Percentiles rank a stretch among this genome's conserved stretches.
These are phyloP conservation scores for Fraxinus sp. DNA, from an alignment of 305 asterid genomes.

Conservation along the genomic window DNA sequence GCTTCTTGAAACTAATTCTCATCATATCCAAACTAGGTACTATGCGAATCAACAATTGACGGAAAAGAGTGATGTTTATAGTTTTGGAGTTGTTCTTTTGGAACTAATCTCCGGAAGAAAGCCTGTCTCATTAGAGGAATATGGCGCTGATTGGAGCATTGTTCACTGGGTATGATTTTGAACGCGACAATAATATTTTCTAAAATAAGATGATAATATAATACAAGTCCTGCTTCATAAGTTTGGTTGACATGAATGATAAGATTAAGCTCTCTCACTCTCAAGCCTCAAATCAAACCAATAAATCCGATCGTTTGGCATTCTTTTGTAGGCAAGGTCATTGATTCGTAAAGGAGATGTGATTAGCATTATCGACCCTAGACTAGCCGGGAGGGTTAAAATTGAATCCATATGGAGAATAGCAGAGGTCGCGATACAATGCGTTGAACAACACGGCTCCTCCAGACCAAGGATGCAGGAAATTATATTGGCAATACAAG, in stretches of 20 bases:
- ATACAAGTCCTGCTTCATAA: not conserved
- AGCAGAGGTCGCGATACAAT: slow-evolving; percentile 90
- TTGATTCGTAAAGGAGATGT: slow-evolving; percentile 90
- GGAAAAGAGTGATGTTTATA: slow-evolving; percentile 89
- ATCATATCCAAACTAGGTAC: slow-evolving; percentile 48
- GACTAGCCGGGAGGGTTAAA: slow-evolving; percentile 57
- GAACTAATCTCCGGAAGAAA: slow-evolving; percentile 91
- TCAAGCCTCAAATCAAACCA: not conserved
- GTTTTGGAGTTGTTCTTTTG: slow-evolving; percentile 89
- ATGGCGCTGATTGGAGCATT: slow-evolving; percentile 95
- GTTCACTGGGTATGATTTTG: slow-evolving; percentile 79
- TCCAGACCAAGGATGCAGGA: slow-evolving; percentile 96
- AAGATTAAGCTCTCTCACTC: not conserved
- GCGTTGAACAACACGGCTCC: slow-evolving; percentile 74
- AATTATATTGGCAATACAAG: slow-evolving; percentile 75
- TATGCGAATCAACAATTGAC: slow-evolving; percentile 93
- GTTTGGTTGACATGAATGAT: not conserved
- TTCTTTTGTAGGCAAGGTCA: slow-evolving; percentile 68
- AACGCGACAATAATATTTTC: not conserved
- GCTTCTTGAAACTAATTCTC: slow-evolving; percentile 16
- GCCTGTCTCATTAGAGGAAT: slow-evolving; percentile 79
- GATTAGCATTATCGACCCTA: slow-evolving; percentile 71
- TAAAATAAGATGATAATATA: not conserved
- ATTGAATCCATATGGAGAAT: slow-evolving; percentile 85
- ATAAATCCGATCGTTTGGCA: slow-evolving; percentile 5